A percentile compares a stretch with the other conserved stretches of the same genome.
phyloP scores from a whole-genome alignment of 2,329 filamentous ascomycete species.

The Alternaria sp. region DNA sequence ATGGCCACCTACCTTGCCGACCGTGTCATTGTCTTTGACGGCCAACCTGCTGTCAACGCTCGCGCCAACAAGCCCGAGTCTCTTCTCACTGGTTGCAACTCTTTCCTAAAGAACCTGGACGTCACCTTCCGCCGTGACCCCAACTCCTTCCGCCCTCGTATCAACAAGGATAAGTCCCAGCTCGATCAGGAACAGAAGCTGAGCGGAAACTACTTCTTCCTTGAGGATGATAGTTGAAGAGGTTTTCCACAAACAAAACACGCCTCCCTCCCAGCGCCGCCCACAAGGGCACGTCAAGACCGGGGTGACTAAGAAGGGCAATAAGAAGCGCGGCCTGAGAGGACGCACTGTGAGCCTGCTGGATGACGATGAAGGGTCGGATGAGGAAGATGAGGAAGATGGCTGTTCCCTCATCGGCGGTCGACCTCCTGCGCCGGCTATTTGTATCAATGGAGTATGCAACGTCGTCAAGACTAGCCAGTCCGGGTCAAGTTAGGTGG shows the following conservation, averaged over 20 bases:
- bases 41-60: slow-evolving; percentile 84
- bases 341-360: slow-evolving; percentile 44
- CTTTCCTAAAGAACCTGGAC: slow-evolving; percentile 93
- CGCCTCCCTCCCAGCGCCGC: slow-evolving; percentile 42
- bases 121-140: slow-evolving; percentile 99
- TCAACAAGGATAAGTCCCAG: slow-evolving; percentile 97
- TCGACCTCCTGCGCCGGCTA: slow-evolving; percentile 65
- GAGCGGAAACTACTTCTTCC: slow-evolving; percentile 95
- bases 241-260: slow-evolving; percentile 61
- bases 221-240: slow-evolving; percentile 84
- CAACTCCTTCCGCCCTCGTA: slow-evolving; percentile 93
- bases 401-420: slow-evolving; percentile 64
- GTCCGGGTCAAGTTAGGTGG: slow-evolving; percentile 65
- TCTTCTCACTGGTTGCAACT: slow-evolving; percentile 93
- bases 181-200: slow-evolving; percentile 98
- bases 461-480: slow-evolving; percentile 4
- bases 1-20: slow-evolving; percentile 87
- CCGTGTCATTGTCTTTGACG: slow-evolving; percentile 98
- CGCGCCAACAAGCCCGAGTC: slow-evolving; percentile 91
- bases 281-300: slow-evolving; percentile 51
- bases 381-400: slow-evolving; percentile 70
- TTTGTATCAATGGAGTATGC: not conserved
- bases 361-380: slow-evolving; percentile 62
- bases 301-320: slow-evolving; percentile 46
- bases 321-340: slow-evolving; percentile 44